Base-by-base conservation (phyloP, 805 yeast genomes). In the Yamadazyma sp. region DNA sequence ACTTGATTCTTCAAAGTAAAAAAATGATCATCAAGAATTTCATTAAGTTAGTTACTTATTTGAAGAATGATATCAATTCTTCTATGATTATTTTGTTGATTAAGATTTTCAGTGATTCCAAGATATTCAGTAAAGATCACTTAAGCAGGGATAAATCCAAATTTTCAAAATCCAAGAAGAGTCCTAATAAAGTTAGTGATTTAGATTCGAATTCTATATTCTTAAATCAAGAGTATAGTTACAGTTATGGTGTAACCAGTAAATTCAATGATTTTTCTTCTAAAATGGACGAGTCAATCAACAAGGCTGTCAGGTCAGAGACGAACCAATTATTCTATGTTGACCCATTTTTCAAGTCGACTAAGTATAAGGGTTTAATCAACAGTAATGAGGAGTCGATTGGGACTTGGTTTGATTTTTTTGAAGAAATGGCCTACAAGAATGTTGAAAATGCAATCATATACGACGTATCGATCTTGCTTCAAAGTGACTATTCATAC, bases 171-270 rank as follows among this genome's bases (percentile, higher is more conserved):
- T 22, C 45, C 1, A 56, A 54, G 26, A 42, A 21, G 16, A 48
- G 49, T n/a, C 15, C 18, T 18, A 31, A 25, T 11, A 44, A 40
- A 25, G 37, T 56, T 6, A 41, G 37, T 5, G 70, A 64, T 40
- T 47, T 36, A 16, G 56, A 59, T 27, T 30, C 36, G 3, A 45
- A 42, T 18, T 30, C 41, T 2, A 36, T 60, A 5, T 31, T 75
- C 23, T 59, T 80, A 11, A 67, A 63, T 24, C 76, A 76, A 19
- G 74, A 69, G 30, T 70, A 65, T 41, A 73, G 70, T 13, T 67
- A 65, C 47, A 65, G 69, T 3, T 74, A 62, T 53, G 84, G 85
- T 3, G 53, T 78, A 2, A 69, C 82, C 0, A 73, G 80, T 47
- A 75, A 75, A 42, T 60, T 69, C 17, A 42, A 49, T 5, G 50